phyloP scores from a whole-genome alignment of 257 asterid species.

The Paulownia fortunei region DNA sequence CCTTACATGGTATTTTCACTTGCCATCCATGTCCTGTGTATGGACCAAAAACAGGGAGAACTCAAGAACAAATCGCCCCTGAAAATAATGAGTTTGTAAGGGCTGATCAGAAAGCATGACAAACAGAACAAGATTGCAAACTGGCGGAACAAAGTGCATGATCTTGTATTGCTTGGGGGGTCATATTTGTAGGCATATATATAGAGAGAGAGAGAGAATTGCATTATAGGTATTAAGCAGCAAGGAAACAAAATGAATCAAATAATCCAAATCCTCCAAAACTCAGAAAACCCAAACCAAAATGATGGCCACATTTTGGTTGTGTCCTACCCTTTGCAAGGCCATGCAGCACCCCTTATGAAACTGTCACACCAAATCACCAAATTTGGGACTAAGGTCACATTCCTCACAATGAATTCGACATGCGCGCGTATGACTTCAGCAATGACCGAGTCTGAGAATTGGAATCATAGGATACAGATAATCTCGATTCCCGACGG shows the following conservation, averaged over 20 bases:
- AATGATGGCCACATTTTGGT: slow-evolving; percentile 46
- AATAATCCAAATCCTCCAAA: background rate
- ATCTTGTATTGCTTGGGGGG: background rate
- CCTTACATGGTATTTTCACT: too few relatives aligned
- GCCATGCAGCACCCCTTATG: slow-evolving; percentile 57
- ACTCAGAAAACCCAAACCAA: slow-evolving; percentile 25
- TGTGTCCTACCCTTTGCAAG: slow-evolving; percentile 55
- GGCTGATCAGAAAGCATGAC: slow-evolving; percentile 34
- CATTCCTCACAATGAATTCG: slow-evolving; percentile 47
- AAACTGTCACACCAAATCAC: slow-evolving; percentile 51
- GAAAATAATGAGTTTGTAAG: slow-evolving; percentile 21
- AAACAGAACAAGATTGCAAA: slow-evolving; percentile 5
- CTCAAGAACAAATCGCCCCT: background rate
- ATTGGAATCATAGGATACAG: slow-evolving; percentile 25
- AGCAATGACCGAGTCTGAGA: slow-evolving; percentile 1
- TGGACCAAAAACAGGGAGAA: slow-evolving; percentile 10
- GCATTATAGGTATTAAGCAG: background rate
- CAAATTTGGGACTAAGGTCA: slow-evolving; percentile 44
- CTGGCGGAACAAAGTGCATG: slow-evolving; percentile 24
- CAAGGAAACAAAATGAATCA: background rate
- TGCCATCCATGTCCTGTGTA: too few relatives aligned
- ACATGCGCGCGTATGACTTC: background rate
- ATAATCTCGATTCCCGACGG: slow-evolving; percentile 51
- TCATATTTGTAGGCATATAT: background rate
- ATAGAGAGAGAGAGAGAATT: too few relatives aligned